Conservation (phyloP, 176 grass and related monocot species). For the Bromus sterilis region DNA sequence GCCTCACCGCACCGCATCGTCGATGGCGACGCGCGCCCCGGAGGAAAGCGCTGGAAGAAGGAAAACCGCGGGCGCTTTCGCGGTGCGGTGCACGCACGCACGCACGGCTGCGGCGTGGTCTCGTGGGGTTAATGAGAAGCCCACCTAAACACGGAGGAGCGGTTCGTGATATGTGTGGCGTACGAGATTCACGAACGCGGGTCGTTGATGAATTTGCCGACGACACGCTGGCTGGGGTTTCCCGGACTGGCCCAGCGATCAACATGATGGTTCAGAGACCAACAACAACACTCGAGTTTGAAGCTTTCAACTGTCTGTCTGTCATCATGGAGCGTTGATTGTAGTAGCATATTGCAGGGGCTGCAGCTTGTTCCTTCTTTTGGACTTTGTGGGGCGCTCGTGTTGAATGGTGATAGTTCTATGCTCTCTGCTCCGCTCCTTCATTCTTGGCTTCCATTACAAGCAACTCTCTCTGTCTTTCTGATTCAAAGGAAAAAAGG, state of each 20-base stretch:
- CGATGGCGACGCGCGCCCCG: neutral
- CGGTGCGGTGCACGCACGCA: neutral
- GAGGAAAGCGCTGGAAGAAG: neutral
- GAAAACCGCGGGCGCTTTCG: neutral
- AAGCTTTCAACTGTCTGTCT: neutral
- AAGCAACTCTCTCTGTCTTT: slow-evolving; percentile 38
- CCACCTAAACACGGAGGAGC: slow-evolving; percentile 15
- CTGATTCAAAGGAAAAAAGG: slow-evolving; percentile 26
- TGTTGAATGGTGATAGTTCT: slow-evolving; percentile 1
- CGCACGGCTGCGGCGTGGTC: neutral
- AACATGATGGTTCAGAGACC: neutral
- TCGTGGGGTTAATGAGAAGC: neutral
- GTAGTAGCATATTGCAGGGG: neutral
- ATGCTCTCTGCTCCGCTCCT: neutral
- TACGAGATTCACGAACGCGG: neutral
- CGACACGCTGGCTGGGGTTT: neutral
- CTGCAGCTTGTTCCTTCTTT: slow-evolving; percentile 14
- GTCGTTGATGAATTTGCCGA: neutral
- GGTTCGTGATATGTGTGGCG: neutral
- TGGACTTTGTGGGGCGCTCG: slow-evolving; percentile 11
- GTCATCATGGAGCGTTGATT: neutral
- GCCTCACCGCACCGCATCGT: slow-evolving; percentile 24
- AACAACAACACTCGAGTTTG: neutral
- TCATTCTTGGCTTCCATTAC: slow-evolving; percentile 32
- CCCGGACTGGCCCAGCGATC: neutral